Conservation (phyloP, 768 basidiomycete genomes). For the Suillus spraguei region DNA sequence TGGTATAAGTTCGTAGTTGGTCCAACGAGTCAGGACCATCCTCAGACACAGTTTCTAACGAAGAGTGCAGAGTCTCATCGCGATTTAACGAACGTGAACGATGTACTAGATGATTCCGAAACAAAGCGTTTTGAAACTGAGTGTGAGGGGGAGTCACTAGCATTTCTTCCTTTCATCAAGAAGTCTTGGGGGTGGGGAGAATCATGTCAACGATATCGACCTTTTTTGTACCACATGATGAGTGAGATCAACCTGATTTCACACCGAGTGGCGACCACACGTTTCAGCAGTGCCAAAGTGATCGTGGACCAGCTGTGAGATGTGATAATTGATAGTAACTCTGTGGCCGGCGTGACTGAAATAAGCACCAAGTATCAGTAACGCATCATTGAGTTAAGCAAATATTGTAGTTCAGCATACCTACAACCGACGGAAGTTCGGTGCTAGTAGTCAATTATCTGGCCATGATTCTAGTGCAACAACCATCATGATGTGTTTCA, state of each 20-base stretch:
- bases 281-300: conserved; percentile 6
- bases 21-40: background rate
- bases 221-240: background rate
- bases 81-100: background rate
- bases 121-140: background rate
- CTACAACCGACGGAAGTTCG: background rate
- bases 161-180: background rate
- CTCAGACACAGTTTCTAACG: background rate
- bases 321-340: too few relatives aligned
- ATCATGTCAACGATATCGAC: background rate
- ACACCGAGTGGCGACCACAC: background rate
- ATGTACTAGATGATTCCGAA: background rate
- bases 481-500: background rate
- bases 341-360: too few relatives aligned
- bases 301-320: background rate
- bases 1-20: background rate
- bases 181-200: background rate
- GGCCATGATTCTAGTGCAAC: background rate
- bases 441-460: background rate
- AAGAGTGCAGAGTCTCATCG: background rate
- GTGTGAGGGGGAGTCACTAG: background rate
- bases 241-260: background rate
- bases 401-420: background rate
- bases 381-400: background rate
- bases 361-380: background rate